These are phyloP conservation scores for Monoraphidium neglectum DNA, from an alignment of 139 green algal genomes.

Conservation along the genomic window DNA sequence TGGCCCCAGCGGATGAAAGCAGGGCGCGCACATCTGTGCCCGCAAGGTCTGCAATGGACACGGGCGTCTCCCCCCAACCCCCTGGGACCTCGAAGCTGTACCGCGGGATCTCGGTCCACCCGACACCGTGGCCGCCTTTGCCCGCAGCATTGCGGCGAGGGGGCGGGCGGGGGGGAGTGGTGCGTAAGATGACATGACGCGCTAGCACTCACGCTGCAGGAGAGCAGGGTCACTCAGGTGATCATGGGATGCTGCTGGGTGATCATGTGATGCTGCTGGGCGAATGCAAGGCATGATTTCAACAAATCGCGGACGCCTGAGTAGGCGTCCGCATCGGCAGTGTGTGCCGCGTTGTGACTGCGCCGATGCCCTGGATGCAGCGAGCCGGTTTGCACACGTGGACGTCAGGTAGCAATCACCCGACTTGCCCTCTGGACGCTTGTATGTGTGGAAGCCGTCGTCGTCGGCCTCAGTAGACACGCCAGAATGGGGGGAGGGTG, in stretches of 20 bases:
- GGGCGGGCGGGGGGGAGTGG: too few relatives aligned
- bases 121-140: slow-evolving; percentile 83
- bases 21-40: slow-evolving; percentile 75
- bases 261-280: too few relatives aligned
- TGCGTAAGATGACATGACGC: background rate
- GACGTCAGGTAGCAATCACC: slow-evolving; percentile 36
- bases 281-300: background rate
- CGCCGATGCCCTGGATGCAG: background rate
- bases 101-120: slow-evolving; percentile 89
- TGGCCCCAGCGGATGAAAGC: background rate
- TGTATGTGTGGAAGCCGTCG: slow-evolving; percentile 75
- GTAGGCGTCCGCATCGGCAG: too few relatives aligned
- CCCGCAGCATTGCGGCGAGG: background rate
- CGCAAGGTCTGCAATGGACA: slow-evolving; percentile 97
- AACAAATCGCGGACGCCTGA: too few relatives aligned
- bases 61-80: slow-evolving; percentile 86
- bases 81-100: slow-evolving; percentile 85
- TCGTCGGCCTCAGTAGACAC: slow-evolving; percentile 49
- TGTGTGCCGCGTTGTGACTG: slow-evolving; percentile 2
- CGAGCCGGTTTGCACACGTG: too few relatives aligned
- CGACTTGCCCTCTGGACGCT: slow-evolving; percentile 83
- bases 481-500: slow-evolving; percentile 34
- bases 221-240: background rate
- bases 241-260: too few relatives aligned
- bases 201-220: background rate